Percentiles rank a stretch among this genome's conserved stretches.
Evolutionary conservation across 768 basidiomycete species (phyloP).

Genomic region (Lactarius akahatsu): DNA sequence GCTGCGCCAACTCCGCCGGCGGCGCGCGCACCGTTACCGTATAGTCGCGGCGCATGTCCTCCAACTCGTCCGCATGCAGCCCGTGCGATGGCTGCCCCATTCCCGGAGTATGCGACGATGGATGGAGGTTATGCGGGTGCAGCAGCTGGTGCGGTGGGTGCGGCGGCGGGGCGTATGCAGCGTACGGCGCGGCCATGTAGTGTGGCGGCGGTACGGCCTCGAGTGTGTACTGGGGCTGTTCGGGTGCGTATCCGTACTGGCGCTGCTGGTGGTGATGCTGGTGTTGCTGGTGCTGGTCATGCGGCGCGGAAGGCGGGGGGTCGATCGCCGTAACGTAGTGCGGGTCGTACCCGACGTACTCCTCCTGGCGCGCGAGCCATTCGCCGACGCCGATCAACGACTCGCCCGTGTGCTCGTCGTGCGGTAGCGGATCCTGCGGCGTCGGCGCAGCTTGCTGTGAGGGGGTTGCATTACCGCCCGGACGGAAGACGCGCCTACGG

Average conservation of each 20-base stretch:
- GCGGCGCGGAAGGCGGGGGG: constrained; percentile 4
- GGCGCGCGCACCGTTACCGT: constrained; percentile 23
- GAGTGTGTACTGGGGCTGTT: constrained; percentile 21
- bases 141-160: not conserved
- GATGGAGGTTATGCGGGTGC: not conserved
- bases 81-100: not conserved
- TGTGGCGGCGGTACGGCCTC: constrained; percentile 6
- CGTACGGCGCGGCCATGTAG: constrained; percentile 9
- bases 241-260: constrained; percentile 21
- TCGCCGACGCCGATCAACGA: constrained; percentile 19
- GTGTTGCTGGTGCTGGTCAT: not conserved
- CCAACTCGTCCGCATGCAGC: not conserved
- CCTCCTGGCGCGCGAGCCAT: constrained; percentile 22
- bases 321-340: constrained; percentile 16
- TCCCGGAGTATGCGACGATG: not conserved
- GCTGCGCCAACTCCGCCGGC: constrained; percentile 50
- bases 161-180: not conserved
- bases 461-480: too few relatives aligned
- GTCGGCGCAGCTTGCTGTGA: too few relatives aligned
- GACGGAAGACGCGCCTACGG: too few relatives aligned
- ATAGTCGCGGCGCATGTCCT: constrained; percentile 7
- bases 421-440: too few relatives aligned
- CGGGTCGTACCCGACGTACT: constrained; percentile 11
- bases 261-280: constrained; percentile 5
- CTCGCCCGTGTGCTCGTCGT: constrained; percentile 5